Percentiles rank a stretch among this genome's conserved stretches.
These are phyloP conservation scores for Uronychia setigera DNA, from an alignment of 73 alveolate genomes.

Conservation along the genomic window DNA sequence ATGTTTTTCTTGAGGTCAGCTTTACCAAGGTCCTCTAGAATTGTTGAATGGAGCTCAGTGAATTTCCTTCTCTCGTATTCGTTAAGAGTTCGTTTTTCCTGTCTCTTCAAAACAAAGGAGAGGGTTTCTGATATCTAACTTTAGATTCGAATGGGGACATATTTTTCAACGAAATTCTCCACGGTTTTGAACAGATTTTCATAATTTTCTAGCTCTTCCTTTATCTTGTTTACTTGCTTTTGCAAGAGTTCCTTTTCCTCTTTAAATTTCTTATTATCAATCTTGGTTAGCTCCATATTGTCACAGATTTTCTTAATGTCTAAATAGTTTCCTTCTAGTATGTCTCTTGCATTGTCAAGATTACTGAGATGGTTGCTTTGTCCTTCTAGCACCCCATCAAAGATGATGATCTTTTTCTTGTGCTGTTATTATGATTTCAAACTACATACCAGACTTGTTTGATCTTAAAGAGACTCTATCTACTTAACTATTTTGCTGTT, in stretches of 20 bases:
- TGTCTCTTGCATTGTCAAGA: background rate
- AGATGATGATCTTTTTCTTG: too few species aligned
- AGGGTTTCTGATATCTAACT: background rate
- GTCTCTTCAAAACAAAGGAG: background rate
- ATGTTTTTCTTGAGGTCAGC: background rate
- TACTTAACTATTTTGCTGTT: background rate
- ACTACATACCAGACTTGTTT: background rate
- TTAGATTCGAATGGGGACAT: background rate
- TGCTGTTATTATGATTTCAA: background rate
- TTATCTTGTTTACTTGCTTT: background rate
- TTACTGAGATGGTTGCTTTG: background rate
- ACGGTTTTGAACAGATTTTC: background rate
- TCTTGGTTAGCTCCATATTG: background rate
- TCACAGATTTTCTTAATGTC: background rate
- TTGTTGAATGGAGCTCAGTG: background rate
- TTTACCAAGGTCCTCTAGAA: background rate
- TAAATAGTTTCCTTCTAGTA: background rate
- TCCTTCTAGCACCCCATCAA: background rate
- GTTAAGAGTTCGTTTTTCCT: background rate
- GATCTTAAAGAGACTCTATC: background rate
- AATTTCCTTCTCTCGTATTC: conserved; percentile 1
- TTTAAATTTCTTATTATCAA: background rate
- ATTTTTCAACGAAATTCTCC: conserved; percentile 7
- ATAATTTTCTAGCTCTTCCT: background rate
- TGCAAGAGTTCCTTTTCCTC: background rate